These are phyloP conservation scores for Actinomortierella ambigua DNA, from an alignment of 371 early-diverging fungal species.

Conservation along the genomic window DNA sequence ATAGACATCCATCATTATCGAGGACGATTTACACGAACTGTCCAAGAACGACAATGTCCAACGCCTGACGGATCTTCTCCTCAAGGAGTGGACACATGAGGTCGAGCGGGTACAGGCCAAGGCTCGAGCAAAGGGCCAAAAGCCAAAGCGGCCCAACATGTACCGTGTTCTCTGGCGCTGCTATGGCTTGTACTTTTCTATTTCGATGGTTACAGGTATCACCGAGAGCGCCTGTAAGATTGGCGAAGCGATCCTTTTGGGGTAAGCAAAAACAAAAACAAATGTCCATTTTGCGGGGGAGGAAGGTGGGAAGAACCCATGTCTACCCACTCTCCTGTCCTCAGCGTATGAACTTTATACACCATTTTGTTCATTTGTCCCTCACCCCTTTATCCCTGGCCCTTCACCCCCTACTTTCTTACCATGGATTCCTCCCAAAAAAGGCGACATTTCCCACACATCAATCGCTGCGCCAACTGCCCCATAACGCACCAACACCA, in stretches of 20 bases:
- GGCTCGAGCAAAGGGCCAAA: constrained; percentile 13
- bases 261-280: constrained; percentile 18
- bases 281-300: background rate
- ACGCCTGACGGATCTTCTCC: constrained; percentile 27
- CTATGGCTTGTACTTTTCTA: constrained; percentile 25
- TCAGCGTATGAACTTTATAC: no score
- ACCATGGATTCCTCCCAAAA: no score
- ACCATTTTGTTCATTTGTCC: no score
- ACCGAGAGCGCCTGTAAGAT: constrained; percentile 44
- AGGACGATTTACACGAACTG: constrained; percentile 27
- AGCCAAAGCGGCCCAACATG: constrained; percentile 30
- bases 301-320: no score
- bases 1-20: constrained; percentile 30
- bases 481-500: no score
- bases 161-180: constrained; percentile 37
- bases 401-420: no score
- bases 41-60: constrained; percentile 34
- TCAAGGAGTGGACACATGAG: constrained; percentile 33
- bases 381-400: no score
- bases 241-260: constrained; percentile 46
- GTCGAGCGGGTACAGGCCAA: constrained; percentile 21
- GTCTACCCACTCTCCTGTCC: no score
- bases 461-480: no score
- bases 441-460: no score
- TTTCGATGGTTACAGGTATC: constrained; percentile 22